Evolutionary conservation across 2,329 filamentous ascomycete species (phyloP).

Genomic region (Cytospora paraplurivora): DNA sequence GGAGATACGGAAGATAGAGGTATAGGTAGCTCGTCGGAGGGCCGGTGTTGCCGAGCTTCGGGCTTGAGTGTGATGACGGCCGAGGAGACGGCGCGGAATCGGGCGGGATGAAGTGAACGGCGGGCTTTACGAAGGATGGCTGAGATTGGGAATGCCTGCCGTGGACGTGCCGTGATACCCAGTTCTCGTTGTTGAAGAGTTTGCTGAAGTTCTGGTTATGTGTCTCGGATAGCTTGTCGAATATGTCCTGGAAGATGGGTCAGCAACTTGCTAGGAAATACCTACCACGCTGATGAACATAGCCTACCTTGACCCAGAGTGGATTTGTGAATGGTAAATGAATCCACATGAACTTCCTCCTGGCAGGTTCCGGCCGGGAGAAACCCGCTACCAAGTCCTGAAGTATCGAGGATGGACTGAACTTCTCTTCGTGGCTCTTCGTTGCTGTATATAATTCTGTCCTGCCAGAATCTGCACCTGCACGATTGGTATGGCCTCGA

Average conservation of each 20-base stretch:
- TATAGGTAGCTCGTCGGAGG: conserved; percentile 44
- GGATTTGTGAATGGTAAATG: conserved; percentile 61
- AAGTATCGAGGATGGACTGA: conserved; percentile 31
- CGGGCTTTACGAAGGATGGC: conserved; percentile 43
- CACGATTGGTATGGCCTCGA: neutral
- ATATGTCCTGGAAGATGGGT: conserved; percentile 32
- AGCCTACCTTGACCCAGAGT: conserved; percentile 56
- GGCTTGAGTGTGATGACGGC: conserved; percentile 28
- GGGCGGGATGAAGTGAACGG: conserved; percentile 40
- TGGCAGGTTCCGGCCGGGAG: conserved; percentile 41
- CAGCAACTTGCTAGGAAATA: conserved; percentile 30
- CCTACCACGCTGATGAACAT: conserved; percentile 19
- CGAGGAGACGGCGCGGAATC: conserved; percentile 35
- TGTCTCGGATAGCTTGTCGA: conserved; percentile 48
- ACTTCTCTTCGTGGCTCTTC: conserved; percentile 14
- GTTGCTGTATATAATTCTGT: conserved; percentile 8
- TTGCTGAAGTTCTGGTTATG: conserved; percentile 42
- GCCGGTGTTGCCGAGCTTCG: conserved; percentile 15
- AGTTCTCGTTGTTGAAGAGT: conserved; percentile 46
- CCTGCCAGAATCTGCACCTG: conserved; percentile 6
- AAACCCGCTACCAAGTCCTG: conserved; percentile 44
- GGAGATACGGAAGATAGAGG: conserved; percentile 60
- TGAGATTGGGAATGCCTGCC: conserved; percentile 44
- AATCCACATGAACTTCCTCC: conserved; percentile 59
- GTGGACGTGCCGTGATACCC: conserved; percentile 45